phyloP scores from a whole-genome alignment of 2,329 filamentous ascomycete genomes.

The Penicillium hordei region DNA sequence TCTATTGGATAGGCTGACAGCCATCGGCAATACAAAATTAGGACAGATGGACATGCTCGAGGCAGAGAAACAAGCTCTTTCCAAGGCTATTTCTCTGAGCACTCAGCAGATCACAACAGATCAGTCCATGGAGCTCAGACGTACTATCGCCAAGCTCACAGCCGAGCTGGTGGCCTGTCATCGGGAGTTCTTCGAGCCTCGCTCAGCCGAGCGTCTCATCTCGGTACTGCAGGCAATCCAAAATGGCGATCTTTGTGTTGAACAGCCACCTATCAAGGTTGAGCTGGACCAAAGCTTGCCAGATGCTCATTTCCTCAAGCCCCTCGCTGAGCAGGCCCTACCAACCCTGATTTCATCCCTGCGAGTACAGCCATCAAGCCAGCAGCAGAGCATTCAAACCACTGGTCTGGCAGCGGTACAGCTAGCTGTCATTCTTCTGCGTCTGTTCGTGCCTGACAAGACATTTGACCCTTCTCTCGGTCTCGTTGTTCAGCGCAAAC shows the following conservation, averaged over 20 bases:
- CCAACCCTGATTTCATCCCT: constrained; percentile 31
- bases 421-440: constrained; percentile 71
- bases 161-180: constrained; percentile 38
- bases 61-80: constrained; percentile 62
- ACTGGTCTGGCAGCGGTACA: constrained; percentile 69
- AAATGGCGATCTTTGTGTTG: constrained; percentile 18
- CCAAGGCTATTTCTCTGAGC: constrained; percentile 54
- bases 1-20: constrained; percentile 57
- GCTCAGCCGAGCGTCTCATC: constrained; percentile 27
- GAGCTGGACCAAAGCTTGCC: constrained; percentile 24
- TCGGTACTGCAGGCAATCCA: constrained; percentile 27
- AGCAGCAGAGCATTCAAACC: constrained; percentile 30
- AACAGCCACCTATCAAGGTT: constrained; percentile 15
- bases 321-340: constrained; percentile 31
- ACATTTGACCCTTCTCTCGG: constrained; percentile 75
- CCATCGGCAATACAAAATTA: constrained; percentile 55
- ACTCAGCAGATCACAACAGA: constrained; percentile 53
- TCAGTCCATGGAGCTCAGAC: constrained; percentile 52
- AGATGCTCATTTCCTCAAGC: constrained; percentile 39
- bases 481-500: constrained; percentile 61
- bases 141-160: constrained; percentile 45
- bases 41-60: constrained; percentile 64
- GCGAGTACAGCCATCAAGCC: constrained; percentile 8
- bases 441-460: constrained; percentile 81
- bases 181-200: constrained; percentile 34